These are phyloP conservation scores for Lobosporangium transversale DNA, from an alignment of 192 early-diverging fungal genomes.

Conservation along the genomic window DNA sequence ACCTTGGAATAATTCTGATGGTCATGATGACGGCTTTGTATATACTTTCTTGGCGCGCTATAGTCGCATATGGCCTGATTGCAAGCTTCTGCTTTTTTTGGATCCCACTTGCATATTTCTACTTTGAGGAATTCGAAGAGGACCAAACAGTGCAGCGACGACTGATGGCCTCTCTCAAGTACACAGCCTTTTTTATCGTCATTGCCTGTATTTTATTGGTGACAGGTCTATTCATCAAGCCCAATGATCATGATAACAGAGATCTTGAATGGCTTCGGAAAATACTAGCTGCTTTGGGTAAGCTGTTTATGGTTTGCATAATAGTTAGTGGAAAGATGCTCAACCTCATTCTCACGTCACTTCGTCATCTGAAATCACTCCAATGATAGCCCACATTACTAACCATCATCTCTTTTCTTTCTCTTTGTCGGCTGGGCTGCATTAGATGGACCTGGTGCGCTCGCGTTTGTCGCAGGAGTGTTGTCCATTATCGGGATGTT, in stretches of 20 bases:
- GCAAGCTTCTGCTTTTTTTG: conserved; percentile 58
- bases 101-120: conserved; percentile 73
- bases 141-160: conserved; percentile 50
- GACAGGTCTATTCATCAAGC: conserved; percentile 61
- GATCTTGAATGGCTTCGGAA: conserved; percentile 66
- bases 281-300: conserved; percentile 58
- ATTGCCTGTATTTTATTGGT: conserved; percentile 59
- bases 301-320: conserved; percentile 3
- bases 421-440: no score
- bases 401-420: conserved; percentile 1
- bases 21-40: no score
- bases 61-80: conserved; percentile 61
- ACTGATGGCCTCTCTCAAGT: conserved; percentile 58
- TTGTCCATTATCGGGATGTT: conserved; percentile 61
- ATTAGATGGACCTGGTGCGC: conserved; percentile 40
- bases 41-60: background rate
- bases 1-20: no score
- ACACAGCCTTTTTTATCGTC: conserved; percentile 64
- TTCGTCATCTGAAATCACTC: conserved; percentile 5
- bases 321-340: background rate
- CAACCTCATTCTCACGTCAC: conserved; percentile 21
- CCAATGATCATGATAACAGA: conserved; percentile 30
- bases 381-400: conserved; percentile 4
- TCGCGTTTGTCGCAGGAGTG: conserved; percentile 61
- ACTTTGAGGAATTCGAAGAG: conserved; percentile 67